These are phyloP conservation scores for Wallacemonas rigidus DNA, from an alignment of 208 protist genomes.

Conservation along the genomic window DNA sequence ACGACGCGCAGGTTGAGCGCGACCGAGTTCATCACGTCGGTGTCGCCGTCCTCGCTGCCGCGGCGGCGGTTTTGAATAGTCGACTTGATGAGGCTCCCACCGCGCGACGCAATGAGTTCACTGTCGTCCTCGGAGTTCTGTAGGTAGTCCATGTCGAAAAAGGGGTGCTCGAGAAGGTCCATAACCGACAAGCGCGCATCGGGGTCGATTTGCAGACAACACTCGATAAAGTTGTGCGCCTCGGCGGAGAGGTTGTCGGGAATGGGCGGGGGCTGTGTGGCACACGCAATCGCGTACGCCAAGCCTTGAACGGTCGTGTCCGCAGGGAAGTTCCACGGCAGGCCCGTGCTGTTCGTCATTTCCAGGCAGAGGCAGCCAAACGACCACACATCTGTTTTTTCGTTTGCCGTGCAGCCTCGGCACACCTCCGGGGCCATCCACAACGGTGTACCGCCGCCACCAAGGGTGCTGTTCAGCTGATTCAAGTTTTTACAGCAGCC, in stretches of 20 bases:
- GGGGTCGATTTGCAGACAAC: slow-evolving; percentile 64
- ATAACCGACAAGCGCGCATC: slow-evolving; percentile 54
- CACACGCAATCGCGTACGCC: slow-evolving; percentile 65
- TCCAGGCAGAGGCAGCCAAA: slow-evolving; percentile 84
- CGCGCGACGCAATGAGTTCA: slow-evolving; percentile 46
- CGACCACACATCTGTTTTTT: slow-evolving; percentile 82
- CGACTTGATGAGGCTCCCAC: slow-evolving; percentile 35
- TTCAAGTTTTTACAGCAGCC: slow-evolving; percentile 85
- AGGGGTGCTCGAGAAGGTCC: slow-evolving; percentile 75
- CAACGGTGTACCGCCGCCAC: slow-evolving; percentile 62
- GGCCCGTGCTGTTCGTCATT: slow-evolving; percentile 72
- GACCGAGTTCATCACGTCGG: slow-evolving; percentile 13
- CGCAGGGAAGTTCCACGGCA: slow-evolving; percentile 68
- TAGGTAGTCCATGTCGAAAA: slow-evolving; percentile 59
- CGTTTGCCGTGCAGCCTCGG: slow-evolving; percentile 56
- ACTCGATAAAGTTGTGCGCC: slow-evolving; percentile 68
- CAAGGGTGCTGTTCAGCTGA: slow-evolving; percentile 38
- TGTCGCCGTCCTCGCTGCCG: slow-evolving; percentile 6
- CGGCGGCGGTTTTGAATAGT: slow-evolving; percentile 16
- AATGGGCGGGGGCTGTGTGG: slow-evolving; percentile 57
- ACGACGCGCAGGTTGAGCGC: slow-evolving; percentile 4
- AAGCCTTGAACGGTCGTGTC: slow-evolving; percentile 58
- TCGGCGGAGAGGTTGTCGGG: slow-evolving; percentile 50
- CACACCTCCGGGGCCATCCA: slow-evolving; percentile 91
- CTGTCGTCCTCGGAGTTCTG: slow-evolving; percentile 27